Base-by-base conservation (phyloP, 2,329 filamentous ascomycete genomes). In the Rutstroemia sp. region DNA sequence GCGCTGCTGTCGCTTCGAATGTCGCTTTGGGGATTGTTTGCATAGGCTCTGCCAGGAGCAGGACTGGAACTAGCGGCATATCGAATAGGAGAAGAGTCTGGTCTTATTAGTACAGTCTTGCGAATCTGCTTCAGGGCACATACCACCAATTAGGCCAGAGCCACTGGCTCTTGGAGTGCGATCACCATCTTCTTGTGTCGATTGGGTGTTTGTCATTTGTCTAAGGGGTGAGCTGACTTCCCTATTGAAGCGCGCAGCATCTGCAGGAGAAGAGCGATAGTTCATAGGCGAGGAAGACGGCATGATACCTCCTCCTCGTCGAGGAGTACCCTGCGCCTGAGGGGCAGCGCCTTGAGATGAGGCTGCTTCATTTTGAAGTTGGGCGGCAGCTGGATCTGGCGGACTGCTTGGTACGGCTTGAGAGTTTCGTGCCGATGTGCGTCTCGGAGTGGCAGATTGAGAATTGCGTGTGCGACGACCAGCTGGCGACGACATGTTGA, bases 61-160 rank as follows among this genome's bases (percentile, higher is more conserved):
- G 39, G 89, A 68, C 89, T 95, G 39, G 92, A 96, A 72, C 90
- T 96, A 38, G 90, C 84, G 56, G 89, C 89, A 70, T 96, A 97
- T 70, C 86, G 84, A 63, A 97, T 89, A 1, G 92, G 92, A 1
- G 92, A 97, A 0, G 92, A 97, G 67, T 92, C 92, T 96, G 38
- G n/a, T 1, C 53, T 4, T 25, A 36, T 61, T 39, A 56, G 58
- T 27, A 2, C 38, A 48, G 48, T 27, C 40, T 60, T 10, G 17
- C 36, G 19, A 9, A 49, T 53, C 36, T 25, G 48, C 17, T 34
- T 17, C 12, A 27, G 38, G 8, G 7, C n/a, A 61, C 76, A 71
- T 71, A 89, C 87, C 87, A 75, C 85, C 83, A 62, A 83, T 56
- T 19, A 65, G 57, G 74, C 44, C 77, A 74, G 52, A 63, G 23